phyloP scores from a whole-genome alignment of 768 basidiomycete genomes.

The Trametopsis cervina region DNA sequence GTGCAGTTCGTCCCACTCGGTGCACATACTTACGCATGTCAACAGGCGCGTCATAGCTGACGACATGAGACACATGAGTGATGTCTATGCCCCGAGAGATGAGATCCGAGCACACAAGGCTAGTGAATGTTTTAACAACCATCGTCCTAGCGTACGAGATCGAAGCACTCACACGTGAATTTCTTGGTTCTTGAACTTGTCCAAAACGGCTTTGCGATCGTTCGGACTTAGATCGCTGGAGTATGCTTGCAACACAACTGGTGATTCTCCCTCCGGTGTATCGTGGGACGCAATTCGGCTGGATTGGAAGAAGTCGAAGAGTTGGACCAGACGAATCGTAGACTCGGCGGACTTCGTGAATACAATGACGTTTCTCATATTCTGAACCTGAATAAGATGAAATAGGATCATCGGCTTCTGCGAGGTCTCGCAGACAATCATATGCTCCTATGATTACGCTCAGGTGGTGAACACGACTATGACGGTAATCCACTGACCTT shows the following conservation, averaged over 20 bases:
- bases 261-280: slow-evolving; percentile 13
- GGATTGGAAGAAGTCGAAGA: slow-evolving; percentile 76
- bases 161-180: slow-evolving; percentile 65
- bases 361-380: slow-evolving; percentile 68
- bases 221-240: slow-evolving; percentile 74
- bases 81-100: slow-evolving; percentile 96
- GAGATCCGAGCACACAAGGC: slow-evolving; percentile 93
- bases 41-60: slow-evolving; percentile 94
- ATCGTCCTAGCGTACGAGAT: background rate
- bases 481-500: slow-evolving; percentile 38
- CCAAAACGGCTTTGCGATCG: slow-evolving; percentile 73
- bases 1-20: slow-evolving; percentile 91
- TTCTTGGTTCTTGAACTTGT: slow-evolving; percentile 73
- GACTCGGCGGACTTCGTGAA: slow-evolving; percentile 98
- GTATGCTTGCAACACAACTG: slow-evolving; percentile 58
- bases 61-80: slow-evolving; percentile 84
- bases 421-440: slow-evolving; percentile 71
- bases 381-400: slow-evolving; percentile 63
- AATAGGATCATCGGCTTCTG: slow-evolving; percentile 88
- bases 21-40: slow-evolving; percentile 99
- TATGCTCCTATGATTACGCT: slow-evolving; percentile 62
- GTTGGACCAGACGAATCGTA: slow-evolving; percentile 69
- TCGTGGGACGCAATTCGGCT: slow-evolving; percentile 14
- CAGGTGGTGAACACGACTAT: background rate
- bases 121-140: slow-evolving; percentile 22